These are phyloP conservation scores for Pseudogymnoascus sp. DNA, from an alignment of 2,329 filamentous ascomycete species.

Conservation along the genomic window DNA sequence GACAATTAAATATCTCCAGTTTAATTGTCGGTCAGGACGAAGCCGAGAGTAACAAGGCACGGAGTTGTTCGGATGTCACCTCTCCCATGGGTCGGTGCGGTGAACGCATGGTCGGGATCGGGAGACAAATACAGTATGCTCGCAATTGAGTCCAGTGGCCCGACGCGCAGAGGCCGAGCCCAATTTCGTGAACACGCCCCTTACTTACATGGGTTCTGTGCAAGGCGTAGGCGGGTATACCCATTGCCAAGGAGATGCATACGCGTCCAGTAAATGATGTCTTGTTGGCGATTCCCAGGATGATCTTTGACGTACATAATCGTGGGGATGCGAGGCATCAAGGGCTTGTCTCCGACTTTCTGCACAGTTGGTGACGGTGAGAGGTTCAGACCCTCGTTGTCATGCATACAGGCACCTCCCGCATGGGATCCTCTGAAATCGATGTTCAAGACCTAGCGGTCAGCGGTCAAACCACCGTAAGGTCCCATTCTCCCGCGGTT, in stretches of 20 bases:
- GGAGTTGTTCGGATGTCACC: not conserved
- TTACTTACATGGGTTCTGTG: not conserved
- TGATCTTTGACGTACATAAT: not conserved
- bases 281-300: not conserved
- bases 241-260: conserved; percentile 2
- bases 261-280: conserved; percentile 3
- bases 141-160: not conserved
- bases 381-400: not conserved
- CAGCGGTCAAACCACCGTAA: conserved; percentile 6
- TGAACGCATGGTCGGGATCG: not conserved
- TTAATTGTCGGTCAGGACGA: not conserved
- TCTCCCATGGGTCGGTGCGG: not conserved
- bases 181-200: not conserved
- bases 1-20: not conserved
- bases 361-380: conserved; percentile 3
- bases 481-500: not conserved
- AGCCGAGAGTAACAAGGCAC: not conserved
- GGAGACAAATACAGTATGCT: not conserved
- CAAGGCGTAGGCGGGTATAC: not conserved
- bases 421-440: not conserved
- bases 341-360: conserved; percentile 5
- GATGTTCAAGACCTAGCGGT: not conserved
- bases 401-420: not conserved
- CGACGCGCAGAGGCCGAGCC: not conserved
- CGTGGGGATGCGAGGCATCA: not conserved